Base-by-base conservation (phyloP, 2,329 filamentous ascomycete species). In the Arthrobotrys entomopaga region DNA sequence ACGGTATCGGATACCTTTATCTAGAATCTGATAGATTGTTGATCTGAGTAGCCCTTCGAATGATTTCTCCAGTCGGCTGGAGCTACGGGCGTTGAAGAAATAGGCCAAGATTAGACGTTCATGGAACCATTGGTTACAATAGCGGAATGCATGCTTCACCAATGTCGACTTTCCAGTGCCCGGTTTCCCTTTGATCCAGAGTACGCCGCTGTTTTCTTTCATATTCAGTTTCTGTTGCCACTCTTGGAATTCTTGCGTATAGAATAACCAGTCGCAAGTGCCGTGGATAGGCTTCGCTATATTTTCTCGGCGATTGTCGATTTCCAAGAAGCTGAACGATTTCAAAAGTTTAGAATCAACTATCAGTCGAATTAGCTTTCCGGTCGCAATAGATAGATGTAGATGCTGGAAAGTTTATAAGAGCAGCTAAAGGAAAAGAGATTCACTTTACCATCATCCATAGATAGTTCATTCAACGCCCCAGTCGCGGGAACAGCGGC, bases 161-260 rank as follows among this genome's bases (percentile, higher is more conserved):
- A 79, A 49, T 40, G 77, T 79, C 53, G 77, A 79, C 48, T 78
- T 79, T n/a, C 78, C 78, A 15, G 64, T 59, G 5, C 79, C 79
- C 3, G 79, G 77, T 48, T 80, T 80, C 7, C 79, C 79, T 49
- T 78, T 79, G 16, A 80, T 77, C 79, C 77, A 80, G 11, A 79
- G 69, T 10, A 80, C 50, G 19, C 77, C 76, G 24, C 77, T 73
- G 59, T 78, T 52, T 2, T 57, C 19, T 54, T 38, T 15, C 7
- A 72, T 34, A 11, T 75, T 1, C 5, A 5, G 1, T n/a, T 8
- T 5, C n/a, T 19, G 42, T 46, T 19, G 42, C 42, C 8, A 46
- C 1, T 46, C 1, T 46, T 46, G 42, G 11, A 46, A 46, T 13
- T 46, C 15, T 13, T 6, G 6, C 5, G 42, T 46, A 10, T n/a